Conservation (phyloP, 2,329 filamentous ascomycete species). For the Lachnellula arida region DNA sequence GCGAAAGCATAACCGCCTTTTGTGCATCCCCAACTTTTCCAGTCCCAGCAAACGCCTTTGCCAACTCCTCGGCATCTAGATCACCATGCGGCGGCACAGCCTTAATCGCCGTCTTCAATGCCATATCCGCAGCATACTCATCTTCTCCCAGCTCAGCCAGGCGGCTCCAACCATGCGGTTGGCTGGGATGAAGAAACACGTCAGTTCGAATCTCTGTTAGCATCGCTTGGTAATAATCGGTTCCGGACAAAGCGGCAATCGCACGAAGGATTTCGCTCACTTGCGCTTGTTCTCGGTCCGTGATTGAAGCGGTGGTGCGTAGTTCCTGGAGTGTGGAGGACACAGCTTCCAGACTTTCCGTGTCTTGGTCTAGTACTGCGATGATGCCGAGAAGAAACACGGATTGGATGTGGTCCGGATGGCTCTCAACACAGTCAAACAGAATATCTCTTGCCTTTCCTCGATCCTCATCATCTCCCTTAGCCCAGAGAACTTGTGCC, state of each 20-base stretch:
- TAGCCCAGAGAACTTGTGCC: conserved; percentile 90
- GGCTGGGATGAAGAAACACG: conserved; percentile 74
- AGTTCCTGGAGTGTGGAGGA: conserved; percentile 70
- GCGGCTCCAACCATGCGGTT: conserved; percentile 76
- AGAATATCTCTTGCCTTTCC: conserved; percentile 73
- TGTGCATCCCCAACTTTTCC: conserved; percentile 70
- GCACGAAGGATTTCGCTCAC: conserved; percentile 73
- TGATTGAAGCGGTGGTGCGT: conserved; percentile 61
- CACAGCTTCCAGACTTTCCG: conserved; percentile 75
- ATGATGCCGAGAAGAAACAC: conserved; percentile 80
- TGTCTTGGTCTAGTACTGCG: conserved; percentile 73
- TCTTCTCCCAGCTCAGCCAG: conserved; percentile 58
- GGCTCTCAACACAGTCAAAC: conserved; percentile 70
- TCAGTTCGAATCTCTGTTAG: conserved; percentile 66
- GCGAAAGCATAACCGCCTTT: conserved; percentile 71
- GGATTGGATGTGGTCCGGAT: conserved; percentile 72
- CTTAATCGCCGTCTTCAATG: conserved; percentile 70
- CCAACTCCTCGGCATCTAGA: conserved; percentile 64
- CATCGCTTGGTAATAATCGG: conserved; percentile 45
- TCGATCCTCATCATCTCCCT: conserved; percentile 68
- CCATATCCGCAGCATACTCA: conserved; percentile 64
- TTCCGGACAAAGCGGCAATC: conserved; percentile 57
- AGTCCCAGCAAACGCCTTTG: conserved; percentile 69
- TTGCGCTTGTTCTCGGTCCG: conserved; percentile 57
- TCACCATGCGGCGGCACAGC: conserved; percentile 68